These are phyloP conservation scores for Cryptococcus neoformans DNA, from an alignment of 1,284 basidiomycete species.

Conservation along the genomic window DNA sequence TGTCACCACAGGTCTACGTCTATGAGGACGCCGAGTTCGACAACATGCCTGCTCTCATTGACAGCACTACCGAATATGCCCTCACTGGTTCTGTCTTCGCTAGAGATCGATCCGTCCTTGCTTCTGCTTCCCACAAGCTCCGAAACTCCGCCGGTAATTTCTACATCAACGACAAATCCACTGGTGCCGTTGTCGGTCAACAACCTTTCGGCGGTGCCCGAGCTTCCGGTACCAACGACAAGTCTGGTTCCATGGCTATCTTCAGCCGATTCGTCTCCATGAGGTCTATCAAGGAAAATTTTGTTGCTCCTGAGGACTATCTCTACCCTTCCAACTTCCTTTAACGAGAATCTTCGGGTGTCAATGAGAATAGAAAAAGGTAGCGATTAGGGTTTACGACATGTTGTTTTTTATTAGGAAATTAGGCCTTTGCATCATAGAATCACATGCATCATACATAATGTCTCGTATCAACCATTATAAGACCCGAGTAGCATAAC, in stretches of 20 bases:
- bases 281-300: slow-evolving; percentile 95
- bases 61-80: slow-evolving; percentile 83
- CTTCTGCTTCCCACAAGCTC: slow-evolving; percentile 70
- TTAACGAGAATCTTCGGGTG: slow-evolving; percentile 38
- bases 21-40: slow-evolving; percentile 83
- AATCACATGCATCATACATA: slow-evolving; percentile 4
- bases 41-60: slow-evolving; percentile 80
- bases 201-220: slow-evolving; percentile 96
- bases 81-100: slow-evolving; percentile 90
- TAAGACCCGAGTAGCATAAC: not conserved
- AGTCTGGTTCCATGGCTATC: slow-evolving; percentile 87
- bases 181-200: slow-evolving; percentile 92
- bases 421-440: slow-evolving; percentile 2
- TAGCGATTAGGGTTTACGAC: not conserved
- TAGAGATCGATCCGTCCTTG: slow-evolving; percentile 69
- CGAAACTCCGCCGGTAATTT: slow-evolving; percentile 72
- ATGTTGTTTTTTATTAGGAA: slow-evolving; percentile 1
- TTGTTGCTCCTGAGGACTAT: slow-evolving; percentile 72
- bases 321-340: slow-evolving; percentile 80
- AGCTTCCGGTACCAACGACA: slow-evolving; percentile 95
- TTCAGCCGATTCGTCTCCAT: slow-evolving; percentile 87
- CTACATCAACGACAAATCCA: slow-evolving; percentile 90
- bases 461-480: not conserved
- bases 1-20: slow-evolving; percentile 61
- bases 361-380: not conserved